Percentiles rank a stretch among this genome's conserved stretches.
These are phyloP conservation scores for Solanum virginianum DNA, from an alignment of 257 asterid genomes.

Conservation along the genomic window DNA sequence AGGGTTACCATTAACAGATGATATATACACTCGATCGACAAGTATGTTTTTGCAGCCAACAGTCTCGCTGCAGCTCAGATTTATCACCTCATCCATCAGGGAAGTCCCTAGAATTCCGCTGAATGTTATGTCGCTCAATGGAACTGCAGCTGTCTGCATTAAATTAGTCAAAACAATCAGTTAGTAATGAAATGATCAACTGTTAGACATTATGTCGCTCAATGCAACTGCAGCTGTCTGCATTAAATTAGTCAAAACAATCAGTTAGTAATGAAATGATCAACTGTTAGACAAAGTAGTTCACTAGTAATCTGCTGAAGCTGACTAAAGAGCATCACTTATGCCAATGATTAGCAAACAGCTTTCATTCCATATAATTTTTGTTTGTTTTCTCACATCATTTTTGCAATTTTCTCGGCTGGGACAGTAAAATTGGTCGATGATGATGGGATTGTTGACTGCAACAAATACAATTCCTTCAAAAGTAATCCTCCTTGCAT, in stretches of 20 bases:
- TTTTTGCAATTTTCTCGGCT: slow-evolving; percentile 36
- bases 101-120: slow-evolving; percentile 49
- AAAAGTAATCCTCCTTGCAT: slow-evolving; percentile 45
- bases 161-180: neutral
- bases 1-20: slow-evolving; percentile 13
- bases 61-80: slow-evolving; percentile 37
- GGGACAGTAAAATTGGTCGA: slow-evolving; percentile 61
- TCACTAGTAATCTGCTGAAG: neutral
- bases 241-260: neutral
- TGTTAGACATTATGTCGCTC: slow-evolving; percentile 21
- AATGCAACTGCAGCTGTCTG: slow-evolving; percentile 44
- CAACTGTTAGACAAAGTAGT: neutral
- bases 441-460: slow-evolving; percentile 43
- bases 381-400: slow-evolving; percentile 16
- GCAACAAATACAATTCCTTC: slow-evolving; percentile 34
- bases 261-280: neutral
- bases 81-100: slow-evolving; percentile 24
- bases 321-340: neutral
- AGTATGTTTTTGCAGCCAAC: slow-evolving; percentile 26
- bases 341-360: neutral
- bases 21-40: slow-evolving; percentile 31
- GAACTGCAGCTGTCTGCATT: slow-evolving; percentile 40
- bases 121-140: slow-evolving; percentile 36
- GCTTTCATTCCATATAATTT: neutral
- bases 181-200: neutral